A percentile compares a stretch with the other conserved stretches of the same genome.
phyloP scores from a whole-genome alignment of 208 protist species.

The Acanthamoeba culbertsoni region DNA sequence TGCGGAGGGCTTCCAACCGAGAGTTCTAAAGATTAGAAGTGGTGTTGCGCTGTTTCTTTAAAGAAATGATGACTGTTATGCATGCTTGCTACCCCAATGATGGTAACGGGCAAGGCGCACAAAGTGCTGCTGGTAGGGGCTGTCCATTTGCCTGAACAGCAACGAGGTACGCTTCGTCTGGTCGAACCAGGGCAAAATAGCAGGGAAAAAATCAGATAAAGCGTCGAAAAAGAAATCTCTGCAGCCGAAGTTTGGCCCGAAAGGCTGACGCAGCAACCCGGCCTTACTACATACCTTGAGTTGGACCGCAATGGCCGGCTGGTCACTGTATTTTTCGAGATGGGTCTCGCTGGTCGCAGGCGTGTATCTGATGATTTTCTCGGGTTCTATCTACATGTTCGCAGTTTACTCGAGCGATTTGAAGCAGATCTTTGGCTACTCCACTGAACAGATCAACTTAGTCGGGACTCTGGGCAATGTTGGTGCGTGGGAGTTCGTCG shows the following conservation, averaged over 20 bases:
- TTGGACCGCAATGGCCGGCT: no score
- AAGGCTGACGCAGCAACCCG: no score
- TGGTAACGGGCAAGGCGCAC: not conserved
- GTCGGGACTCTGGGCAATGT: not conserved
- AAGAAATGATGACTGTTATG: not conserved
- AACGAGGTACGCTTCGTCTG: no score
- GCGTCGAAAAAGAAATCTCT: no score
- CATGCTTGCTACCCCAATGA: not conserved
- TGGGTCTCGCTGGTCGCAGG: not conserved
- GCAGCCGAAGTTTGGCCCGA: no score
- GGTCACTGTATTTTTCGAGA: not conserved
- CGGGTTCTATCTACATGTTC: not conserved
- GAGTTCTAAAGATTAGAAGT: not conserved
- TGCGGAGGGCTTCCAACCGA: not conserved
- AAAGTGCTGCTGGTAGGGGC: not conserved
- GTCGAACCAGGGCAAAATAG: no score
- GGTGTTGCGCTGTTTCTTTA: not conserved
- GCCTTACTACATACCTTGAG: no score
- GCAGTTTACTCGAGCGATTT: not conserved
- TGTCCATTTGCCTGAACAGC: no score
- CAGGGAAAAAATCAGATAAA: no score
- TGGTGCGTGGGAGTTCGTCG: no score
- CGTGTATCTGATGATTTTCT: not conserved
- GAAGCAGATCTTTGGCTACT: not conserved
- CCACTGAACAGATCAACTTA: not conserved